Evolutionary conservation across 306 rosid genomes (phyloP).

Genomic region (Rubus parviflorus): DNA sequence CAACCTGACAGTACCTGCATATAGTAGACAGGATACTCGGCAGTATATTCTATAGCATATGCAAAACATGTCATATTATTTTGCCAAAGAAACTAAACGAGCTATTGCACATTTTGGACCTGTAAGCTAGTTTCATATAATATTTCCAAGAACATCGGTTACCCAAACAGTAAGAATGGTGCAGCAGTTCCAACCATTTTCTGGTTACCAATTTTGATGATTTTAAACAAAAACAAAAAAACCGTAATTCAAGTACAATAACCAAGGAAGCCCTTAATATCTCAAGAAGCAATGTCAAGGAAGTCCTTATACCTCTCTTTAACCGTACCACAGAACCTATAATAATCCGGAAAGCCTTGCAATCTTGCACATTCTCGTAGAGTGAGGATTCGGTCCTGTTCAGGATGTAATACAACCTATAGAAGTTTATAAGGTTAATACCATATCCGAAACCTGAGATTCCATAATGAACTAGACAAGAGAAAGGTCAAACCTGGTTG

Average conservation of each 20-base stretch:
- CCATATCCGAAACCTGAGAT: constrained; percentile 21
- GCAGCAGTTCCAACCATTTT: background rate
- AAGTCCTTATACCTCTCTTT: constrained; percentile 54
- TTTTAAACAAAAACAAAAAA: background rate
- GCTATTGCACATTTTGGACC: background rate
- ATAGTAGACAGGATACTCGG: background rate
- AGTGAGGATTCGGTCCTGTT: constrained; percentile 72
- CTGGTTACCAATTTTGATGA: background rate
- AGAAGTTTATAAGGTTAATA: constrained; percentile 24
- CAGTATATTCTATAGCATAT: too few species aligned
- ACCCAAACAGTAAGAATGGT: too few species aligned
- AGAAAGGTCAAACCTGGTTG: constrained; percentile 51
- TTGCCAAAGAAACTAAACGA: background rate
- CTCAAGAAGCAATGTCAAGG: background rate
- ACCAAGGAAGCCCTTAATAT: background rate
- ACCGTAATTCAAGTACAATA: background rate
- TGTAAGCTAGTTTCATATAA: background rate
- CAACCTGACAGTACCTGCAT: constrained; percentile 80
- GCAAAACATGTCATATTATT: background rate
- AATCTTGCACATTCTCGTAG: constrained; percentile 88
- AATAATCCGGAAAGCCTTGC: constrained; percentile 92
- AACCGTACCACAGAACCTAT: constrained; percentile 62
- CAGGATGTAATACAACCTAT: constrained; percentile 72
- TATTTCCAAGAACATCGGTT: background rate
- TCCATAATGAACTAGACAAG: constrained; percentile 2